phyloP scores from a whole-genome alignment of 2,329 filamentous ascomycete genomes.

The Elsinoe arachidis region DNA sequence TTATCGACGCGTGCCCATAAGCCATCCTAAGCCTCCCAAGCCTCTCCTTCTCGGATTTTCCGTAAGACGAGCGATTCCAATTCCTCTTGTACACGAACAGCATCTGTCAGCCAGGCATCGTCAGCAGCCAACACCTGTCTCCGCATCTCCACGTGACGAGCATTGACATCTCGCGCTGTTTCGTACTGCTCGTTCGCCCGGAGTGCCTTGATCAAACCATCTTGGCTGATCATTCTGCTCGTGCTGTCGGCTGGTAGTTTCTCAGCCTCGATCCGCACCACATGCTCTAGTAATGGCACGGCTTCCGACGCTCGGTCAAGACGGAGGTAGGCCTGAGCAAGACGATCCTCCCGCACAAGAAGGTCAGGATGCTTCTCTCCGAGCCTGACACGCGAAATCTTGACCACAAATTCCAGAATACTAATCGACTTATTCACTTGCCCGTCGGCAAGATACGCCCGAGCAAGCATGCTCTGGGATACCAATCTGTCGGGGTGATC shows the following conservation, averaged over 20 bases:
- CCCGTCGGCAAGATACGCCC: slow-evolving; percentile 18
- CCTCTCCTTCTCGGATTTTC: background rate
- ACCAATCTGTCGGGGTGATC: slow-evolving; percentile 9
- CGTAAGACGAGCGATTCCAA: background rate
- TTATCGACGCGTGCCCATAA: no score
- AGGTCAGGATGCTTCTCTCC: background rate
- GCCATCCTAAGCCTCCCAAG: background rate
- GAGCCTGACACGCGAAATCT: background rate
- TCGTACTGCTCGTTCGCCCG: background rate
- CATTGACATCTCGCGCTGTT: background rate
- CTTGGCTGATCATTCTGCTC: background rate
- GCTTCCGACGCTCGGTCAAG: background rate
- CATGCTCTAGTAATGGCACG: background rate
- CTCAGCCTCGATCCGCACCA: background rate
- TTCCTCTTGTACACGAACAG: background rate
- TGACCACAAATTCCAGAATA: slow-evolving; percentile 21
- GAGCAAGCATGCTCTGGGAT: slow-evolving; percentile 19
- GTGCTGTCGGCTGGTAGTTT: background rate
- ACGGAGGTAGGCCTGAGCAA: background rate
- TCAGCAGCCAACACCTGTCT: background rate
- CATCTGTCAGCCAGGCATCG: background rate
- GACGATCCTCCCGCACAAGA: background rate
- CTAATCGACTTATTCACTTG: slow-evolving; percentile 20
- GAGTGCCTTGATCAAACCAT: background rate
- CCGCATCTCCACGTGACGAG: background rate